phyloP scores from a whole-genome alignment of 257 asterid species.

The Ajuga chamaepitys region DNA sequence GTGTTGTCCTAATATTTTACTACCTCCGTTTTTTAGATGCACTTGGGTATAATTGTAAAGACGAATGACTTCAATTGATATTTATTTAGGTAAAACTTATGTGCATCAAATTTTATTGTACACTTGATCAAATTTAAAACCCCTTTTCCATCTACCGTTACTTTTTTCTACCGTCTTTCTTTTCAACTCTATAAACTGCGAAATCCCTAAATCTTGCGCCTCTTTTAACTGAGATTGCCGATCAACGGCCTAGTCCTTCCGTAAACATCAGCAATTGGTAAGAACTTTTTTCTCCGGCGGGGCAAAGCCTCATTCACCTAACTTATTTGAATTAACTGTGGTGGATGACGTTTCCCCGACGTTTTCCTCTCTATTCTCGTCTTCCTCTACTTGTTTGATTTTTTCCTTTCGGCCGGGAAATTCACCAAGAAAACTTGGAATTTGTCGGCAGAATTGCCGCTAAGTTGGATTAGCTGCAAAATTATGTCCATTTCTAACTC shows the following conservation, averaged over 20 bases:
- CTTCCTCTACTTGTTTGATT: neutral
- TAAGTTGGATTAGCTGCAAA: constrained; percentile 50
- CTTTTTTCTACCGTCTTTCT: too few relatives aligned
- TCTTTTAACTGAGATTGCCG: neutral
- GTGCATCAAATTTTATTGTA: too few relatives aligned
- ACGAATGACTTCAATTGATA: too few relatives aligned
- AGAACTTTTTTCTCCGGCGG: constrained; percentile 21
- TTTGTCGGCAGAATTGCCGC: constrained; percentile 30
- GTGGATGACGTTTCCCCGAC: constrained; percentile 20
- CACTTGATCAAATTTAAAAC: too few relatives aligned
- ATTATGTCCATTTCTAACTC: constrained; percentile 59
- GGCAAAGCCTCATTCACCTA: constrained; percentile 25
- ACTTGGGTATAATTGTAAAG: too few relatives aligned
- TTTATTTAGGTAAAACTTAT: too few relatives aligned
- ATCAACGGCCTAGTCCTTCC: constrained; percentile 19
- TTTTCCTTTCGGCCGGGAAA: neutral
- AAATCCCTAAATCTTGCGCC: neutral
- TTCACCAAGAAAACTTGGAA: constrained; percentile 15
- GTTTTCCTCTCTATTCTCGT: constrained; percentile 18
- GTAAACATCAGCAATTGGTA: constrained; percentile 35
- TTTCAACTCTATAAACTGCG: too few relatives aligned
- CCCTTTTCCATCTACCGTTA: too few relatives aligned
- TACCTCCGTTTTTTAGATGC: too few relatives aligned
- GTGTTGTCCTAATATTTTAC: too few relatives aligned
- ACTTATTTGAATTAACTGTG: neutral